Evolutionary conservation across 1,284 basidiomycete genomes (phyloP), one percentile per base, ranked within the genome.

Genomic region (Irpex lacteus): DNA sequence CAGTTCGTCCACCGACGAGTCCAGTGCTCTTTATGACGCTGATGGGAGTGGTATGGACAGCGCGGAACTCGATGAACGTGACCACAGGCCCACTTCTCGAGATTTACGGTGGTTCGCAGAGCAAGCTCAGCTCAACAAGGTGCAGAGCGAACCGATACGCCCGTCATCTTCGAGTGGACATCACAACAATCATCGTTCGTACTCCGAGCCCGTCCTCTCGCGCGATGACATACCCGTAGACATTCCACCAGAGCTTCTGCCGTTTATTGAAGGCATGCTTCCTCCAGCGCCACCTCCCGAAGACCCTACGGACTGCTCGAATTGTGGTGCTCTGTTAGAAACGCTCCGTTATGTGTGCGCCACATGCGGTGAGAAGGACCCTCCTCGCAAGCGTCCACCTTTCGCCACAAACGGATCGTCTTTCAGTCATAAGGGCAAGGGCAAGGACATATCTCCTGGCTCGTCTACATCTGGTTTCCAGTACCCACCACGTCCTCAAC

Each of bases 331-430:
- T 0, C 72, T 87, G 4, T 79, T 97, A 7, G 89, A 94, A 63
- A 82, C 86, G 19, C 88, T 96, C 75, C 88, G 92, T 59, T 96
- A 96, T 72, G 89, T 95, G 13, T 97, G 94, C 71, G 84, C 88
- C 5, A 90, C 88, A 21, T 96, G 94, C 70, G 94, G 94, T 11
- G 91, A 92, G 76, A 90, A 87, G 77, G 76, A 81, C 60, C 83
- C 77, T 5, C 67, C 56, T 18, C 67, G 21, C 26, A 55, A 50
- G 18, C 21, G 5, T 83, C 5, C 70, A 71, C 9, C 47, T 60
- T 65, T 63, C 68, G 64, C 65, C 70, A 40, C 61, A 61, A 71
- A 63, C 54, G 61, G 53, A 8, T 21, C 62, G 15, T 11, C 19
- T 11, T 36, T 49, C 37, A 63, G 67, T 8, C 67, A 60, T 11